These are phyloP conservation scores for Fusarium euwallaceae DNA, from an alignment of 2,329 filamentous ascomycete genomes.

Conservation along the genomic window DNA sequence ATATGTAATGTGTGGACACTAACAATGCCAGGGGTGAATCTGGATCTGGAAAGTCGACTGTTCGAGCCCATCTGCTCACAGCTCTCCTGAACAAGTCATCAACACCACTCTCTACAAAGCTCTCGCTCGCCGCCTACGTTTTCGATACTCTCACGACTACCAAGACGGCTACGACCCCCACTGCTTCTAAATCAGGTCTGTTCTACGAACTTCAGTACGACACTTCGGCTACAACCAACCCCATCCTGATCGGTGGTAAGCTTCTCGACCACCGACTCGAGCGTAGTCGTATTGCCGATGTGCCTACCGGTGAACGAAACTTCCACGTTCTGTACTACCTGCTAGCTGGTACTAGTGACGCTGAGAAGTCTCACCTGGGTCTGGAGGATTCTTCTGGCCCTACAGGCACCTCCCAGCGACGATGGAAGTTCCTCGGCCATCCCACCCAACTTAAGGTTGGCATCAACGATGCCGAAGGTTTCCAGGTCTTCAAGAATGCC, in stretches of 20 bases:
- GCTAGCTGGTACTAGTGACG: conserved; percentile 88
- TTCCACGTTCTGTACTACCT: conserved; percentile 98
- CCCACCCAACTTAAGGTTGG: conserved; percentile 97
- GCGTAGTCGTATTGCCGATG: conserved; percentile 88
- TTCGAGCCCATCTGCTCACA: conserved; percentile 89
- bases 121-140: conserved; percentile 93
- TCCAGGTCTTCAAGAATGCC: conserved; percentile 97
- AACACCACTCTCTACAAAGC: conserved; percentile 91
- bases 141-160: conserved; percentile 98
- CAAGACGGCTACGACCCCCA: conserved; percentile 95
- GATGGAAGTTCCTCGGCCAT: conserved; percentile 97
- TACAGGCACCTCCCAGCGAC: conserved; percentile 72
- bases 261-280: conserved; percentile 94
- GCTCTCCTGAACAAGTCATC: conserved; percentile 90
- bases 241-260: conserved; percentile 92
- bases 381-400: conserved; percentile 64
- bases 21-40: conserved; percentile 82
- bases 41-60: conserved; percentile 94
- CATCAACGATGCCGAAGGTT: conserved; percentile 95
- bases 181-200: conserved; percentile 93
- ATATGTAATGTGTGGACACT: conserved; percentile 24
- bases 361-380: conserved; percentile 88
- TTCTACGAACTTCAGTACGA: conserved; percentile 99
- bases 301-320: conserved; percentile 95
- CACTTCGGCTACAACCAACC: conserved; percentile 84